These are phyloP conservation scores for Anaeramoeba flamelloides DNA, from an alignment of 78 protist genomes.

Conservation along the genomic window DNA sequence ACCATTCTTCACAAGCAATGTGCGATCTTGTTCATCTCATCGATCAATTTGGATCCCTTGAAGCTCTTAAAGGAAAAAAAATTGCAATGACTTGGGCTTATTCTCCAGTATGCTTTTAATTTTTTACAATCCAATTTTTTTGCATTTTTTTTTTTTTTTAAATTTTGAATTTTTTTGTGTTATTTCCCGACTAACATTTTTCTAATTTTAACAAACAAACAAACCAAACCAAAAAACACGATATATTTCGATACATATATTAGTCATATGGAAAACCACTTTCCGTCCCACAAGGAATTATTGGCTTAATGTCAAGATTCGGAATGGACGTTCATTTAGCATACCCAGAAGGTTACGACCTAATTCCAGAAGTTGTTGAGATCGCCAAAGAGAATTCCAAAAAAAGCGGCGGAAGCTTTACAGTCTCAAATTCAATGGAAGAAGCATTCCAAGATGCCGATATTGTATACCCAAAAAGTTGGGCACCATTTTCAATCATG, in stretches of 20 bases:
- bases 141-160: no score
- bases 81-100: constrained; percentile 39
- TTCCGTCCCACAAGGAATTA: constrained; percentile 35
- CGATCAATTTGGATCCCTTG: constrained; percentile 27
- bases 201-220: no score
- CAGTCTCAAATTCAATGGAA: constrained; percentile 19
- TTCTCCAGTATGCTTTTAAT: no score
- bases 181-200: no score
- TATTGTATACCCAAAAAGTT: constrained; percentile 29
- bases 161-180: no score
- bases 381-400: constrained; percentile 14
- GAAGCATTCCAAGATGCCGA: constrained; percentile 36
- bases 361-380: constrained; percentile 27
- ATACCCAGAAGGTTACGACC: constrained; percentile 34
- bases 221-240: no score
- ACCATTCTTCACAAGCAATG: constrained; percentile 39
- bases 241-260: no score
- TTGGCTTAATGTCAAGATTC: constrained; percentile 27
- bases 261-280: constrained; percentile 28
- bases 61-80: constrained; percentile 29
- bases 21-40: constrained; percentile 21
- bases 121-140: no score
- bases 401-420: constrained; percentile 21
- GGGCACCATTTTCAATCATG: constrained; percentile 15
- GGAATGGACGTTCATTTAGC: constrained; percentile 32